These are phyloP conservation scores for Mycena vitilis DNA, from an alignment of 768 basidiomycete genomes.

Conservation along the genomic window DNA sequence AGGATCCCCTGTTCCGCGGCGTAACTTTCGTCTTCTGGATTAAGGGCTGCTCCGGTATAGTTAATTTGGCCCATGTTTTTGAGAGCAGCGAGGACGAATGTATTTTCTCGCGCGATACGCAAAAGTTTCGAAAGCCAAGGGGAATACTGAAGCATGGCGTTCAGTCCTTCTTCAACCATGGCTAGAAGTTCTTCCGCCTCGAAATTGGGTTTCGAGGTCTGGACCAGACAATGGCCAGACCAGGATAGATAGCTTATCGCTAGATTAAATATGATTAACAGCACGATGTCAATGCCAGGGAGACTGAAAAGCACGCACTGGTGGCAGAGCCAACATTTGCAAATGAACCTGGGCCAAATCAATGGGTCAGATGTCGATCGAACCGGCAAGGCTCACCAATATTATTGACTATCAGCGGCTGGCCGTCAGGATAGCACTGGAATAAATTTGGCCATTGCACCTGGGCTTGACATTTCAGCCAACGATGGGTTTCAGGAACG, in stretches of 20 bases:
- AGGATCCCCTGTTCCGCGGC: slow-evolving; percentile 14
- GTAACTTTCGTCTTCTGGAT: slow-evolving; percentile 17
- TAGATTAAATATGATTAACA: not conserved
- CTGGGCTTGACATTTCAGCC: slow-evolving; percentile 20
- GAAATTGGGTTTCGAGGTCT: slow-evolving; percentile 39
- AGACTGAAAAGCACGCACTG: not conserved
- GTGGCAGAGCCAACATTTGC: slow-evolving; percentile 22
- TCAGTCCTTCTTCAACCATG: slow-evolving; percentile 35
- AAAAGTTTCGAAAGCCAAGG: slow-evolving; percentile 39
- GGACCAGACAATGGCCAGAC: slow-evolving; percentile 37
- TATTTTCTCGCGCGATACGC: slow-evolving; percentile 27
- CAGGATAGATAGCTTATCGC: slow-evolving; percentile 36
- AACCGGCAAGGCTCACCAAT: not conserved
- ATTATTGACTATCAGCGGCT: not conserved
- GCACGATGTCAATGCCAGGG: no score
- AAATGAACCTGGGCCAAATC: slow-evolving; percentile 6
- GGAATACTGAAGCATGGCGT: slow-evolving; percentile 37
- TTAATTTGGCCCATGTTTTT: slow-evolving; percentile 35
- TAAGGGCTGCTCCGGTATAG: slow-evolving; percentile 38
- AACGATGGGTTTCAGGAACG: slow-evolving; percentile 38
- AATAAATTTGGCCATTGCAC: slow-evolving; percentile 12
- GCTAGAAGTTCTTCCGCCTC: slow-evolving; percentile 37
- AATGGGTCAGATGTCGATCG: no score
- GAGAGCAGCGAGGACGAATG: slow-evolving; percentile 29
- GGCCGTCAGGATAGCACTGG: slow-evolving; percentile 10